phyloP scores from a whole-genome alignment of 805 yeast genomes.

The Jamesozyma hellenica region DNA sequence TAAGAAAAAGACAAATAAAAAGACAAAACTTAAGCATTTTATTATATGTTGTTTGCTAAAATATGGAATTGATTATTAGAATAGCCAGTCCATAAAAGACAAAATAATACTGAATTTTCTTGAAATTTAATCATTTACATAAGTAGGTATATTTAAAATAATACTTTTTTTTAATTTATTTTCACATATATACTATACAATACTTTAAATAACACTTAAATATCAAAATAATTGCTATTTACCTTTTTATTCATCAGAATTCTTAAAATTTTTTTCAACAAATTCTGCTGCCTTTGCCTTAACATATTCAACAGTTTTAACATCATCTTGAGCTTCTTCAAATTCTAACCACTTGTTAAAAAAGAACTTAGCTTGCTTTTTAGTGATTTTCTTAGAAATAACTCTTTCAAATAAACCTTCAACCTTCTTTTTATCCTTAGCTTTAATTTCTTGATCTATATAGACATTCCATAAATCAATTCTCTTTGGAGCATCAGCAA shows the following conservation, averaged over 20 bases:
- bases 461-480: conserved; percentile 93
- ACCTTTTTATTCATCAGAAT: conserved; percentile 2
- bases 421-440: conserved; percentile 52
- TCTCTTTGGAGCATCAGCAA: conserved; percentile 84
- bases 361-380: conserved; percentile 90
- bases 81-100: too few species aligned
- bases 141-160: neutral
- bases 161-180: neutral
- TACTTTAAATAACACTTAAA: neutral
- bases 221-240: neutral
- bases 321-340: conserved; percentile 63
- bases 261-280: conserved; percentile 31
- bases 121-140: too few species aligned
- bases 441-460: conserved; percentile 83
- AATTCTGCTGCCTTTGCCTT: conserved; percentile 85
- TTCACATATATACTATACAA: conserved; percentile 3
- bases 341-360: conserved; percentile 83
- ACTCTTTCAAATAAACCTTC: conserved; percentile 81
- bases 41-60: too few species aligned
- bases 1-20: too few species aligned
- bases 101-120: too few species aligned
- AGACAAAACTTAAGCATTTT: too few species aligned
- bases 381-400: conserved; percentile 49
- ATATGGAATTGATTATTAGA: too few species aligned
- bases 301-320: conserved; percentile 67